Percentiles rank a stretch among this genome's conserved stretches.
phyloP scores from a whole-genome alignment of 257 asterid species.

The Scutellaria galericulata region DNA sequence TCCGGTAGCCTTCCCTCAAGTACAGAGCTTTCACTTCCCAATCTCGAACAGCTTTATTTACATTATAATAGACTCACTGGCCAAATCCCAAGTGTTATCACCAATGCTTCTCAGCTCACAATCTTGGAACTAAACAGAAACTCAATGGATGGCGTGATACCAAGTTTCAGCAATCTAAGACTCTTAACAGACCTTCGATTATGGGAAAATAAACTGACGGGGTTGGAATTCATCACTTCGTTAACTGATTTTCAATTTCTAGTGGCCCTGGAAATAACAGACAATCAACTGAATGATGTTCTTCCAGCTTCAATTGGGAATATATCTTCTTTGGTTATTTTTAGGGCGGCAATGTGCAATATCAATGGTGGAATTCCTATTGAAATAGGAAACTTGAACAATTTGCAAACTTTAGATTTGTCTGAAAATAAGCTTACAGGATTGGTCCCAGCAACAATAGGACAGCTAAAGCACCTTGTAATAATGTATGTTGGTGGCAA shows the following conservation, averaged over 20 bases:
- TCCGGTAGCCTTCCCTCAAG: constrained; percentile 17
- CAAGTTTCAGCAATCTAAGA: not conserved
- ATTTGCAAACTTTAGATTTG: not conserved
- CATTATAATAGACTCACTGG: not conserved
- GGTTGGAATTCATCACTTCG: constrained; percentile 1
- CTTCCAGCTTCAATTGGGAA: constrained; percentile 20
- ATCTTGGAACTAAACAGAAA: not conserved
- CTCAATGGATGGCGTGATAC: not conserved
- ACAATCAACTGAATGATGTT: constrained; percentile 4
- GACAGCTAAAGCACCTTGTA: not conserved
- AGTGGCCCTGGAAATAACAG: not conserved
- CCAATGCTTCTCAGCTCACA: constrained; percentile 9
- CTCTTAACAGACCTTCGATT: not conserved
- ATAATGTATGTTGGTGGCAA: not conserved
- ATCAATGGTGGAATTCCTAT: not conserved
- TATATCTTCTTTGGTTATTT: not conserved
- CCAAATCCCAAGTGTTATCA: constrained; percentile 1
- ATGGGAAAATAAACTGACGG: not conserved
- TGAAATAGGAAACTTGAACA: not conserved
- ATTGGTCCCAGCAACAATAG: not conserved
- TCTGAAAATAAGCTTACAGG: not conserved
- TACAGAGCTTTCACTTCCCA: not conserved
- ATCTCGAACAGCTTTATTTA: not conserved
- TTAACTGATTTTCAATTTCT: constrained; percentile 2
- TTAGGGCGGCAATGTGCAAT: not conserved